phyloP scores from a whole-genome alignment of 495 filamentous ascomycete species.

The Amorphotheca resinae region DNA sequence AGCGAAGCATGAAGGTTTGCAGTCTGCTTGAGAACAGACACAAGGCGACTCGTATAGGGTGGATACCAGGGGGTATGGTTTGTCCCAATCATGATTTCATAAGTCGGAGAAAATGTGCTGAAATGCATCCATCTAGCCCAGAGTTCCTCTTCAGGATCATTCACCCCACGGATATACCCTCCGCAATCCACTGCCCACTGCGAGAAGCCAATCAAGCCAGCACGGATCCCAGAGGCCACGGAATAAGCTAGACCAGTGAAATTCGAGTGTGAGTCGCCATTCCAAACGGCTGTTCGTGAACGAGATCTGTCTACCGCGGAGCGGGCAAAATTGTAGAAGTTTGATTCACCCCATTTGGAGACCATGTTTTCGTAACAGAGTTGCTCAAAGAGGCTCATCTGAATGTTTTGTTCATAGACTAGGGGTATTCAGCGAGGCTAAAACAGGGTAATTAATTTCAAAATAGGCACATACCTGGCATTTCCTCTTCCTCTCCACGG shows the following conservation, averaged over 20 bases:
- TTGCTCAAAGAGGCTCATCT: slow-evolving; percentile 20
- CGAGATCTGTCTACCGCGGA: slow-evolving; percentile 21
- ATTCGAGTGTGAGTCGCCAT: slow-evolving; percentile 22
- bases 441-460: no score
- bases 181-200: slow-evolving; percentile 24
- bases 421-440: neutral
- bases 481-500: slow-evolving; percentile 25
- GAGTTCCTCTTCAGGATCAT: slow-evolving; percentile 21
- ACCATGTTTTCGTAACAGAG: slow-evolving; percentile 23
- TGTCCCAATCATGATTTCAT: slow-evolving; percentile 26
- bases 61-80: slow-evolving; percentile 26
- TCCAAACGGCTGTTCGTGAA: slow-evolving; percentile 19
- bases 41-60: slow-evolving; percentile 17
- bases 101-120: slow-evolving; percentile 22
- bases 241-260: slow-evolving; percentile 23
- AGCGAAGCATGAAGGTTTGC: slow-evolving; percentile 21
- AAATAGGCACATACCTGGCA: slow-evolving; percentile 22
- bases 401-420: slow-evolving; percentile 23
- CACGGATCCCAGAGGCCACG: slow-evolving; percentile 20
- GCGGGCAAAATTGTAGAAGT: slow-evolving; percentile 24
- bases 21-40: slow-evolving; percentile 20
- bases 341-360: slow-evolving; percentile 18
- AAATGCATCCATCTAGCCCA: slow-evolving; percentile 28
- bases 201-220: slow-evolving; percentile 22
- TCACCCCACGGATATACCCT: slow-evolving; percentile 19